These are phyloP conservation scores for Penicillium freii DNA, from an alignment of 2,329 filamentous ascomycete genomes.

Conservation along the genomic window DNA sequence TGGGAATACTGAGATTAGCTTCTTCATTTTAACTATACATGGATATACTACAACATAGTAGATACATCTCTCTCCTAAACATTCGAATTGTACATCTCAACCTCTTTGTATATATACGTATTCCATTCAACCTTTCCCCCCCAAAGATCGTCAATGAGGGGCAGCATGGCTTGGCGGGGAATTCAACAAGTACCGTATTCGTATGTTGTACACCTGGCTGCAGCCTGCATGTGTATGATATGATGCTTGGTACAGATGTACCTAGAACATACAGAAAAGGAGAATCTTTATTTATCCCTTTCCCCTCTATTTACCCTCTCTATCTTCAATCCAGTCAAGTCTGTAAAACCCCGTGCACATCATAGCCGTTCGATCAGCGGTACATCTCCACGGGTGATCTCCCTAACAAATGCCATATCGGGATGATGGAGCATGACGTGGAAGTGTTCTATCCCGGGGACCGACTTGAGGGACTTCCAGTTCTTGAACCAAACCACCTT, in stretches of 20 bases:
- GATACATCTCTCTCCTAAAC: background rate
- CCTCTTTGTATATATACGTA: background rate
- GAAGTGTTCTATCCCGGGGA: conserved; percentile 87
- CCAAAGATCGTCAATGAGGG: conserved; percentile 20
- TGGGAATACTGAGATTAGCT: background rate
- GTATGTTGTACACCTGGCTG: background rate
- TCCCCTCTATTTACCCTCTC: background rate
- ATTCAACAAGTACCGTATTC: background rate
- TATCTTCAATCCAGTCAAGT: background rate
- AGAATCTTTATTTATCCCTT: background rate
- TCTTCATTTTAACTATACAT: too few relatives aligned
- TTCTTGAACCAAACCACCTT: conserved; percentile 89
- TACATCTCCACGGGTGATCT: conserved; percentile 72
- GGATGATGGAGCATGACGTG: conserved; percentile 87
- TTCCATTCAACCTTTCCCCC: background rate
- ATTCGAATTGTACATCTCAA: background rate
- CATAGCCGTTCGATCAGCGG: conserved; percentile 57
- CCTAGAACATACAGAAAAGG: background rate
- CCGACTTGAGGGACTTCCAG: conserved; percentile 78
- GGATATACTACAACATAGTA: too few relatives aligned
- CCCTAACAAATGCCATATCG: conserved; percentile 64
- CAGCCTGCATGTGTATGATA: background rate
- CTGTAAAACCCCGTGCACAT: background rate
- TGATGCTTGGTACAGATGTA: background rate
- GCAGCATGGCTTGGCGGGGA: conserved; percentile 19